Conservation (phyloP, 1,284 basidiomycete genomes). For the Cronartium ribicola region DNA sequence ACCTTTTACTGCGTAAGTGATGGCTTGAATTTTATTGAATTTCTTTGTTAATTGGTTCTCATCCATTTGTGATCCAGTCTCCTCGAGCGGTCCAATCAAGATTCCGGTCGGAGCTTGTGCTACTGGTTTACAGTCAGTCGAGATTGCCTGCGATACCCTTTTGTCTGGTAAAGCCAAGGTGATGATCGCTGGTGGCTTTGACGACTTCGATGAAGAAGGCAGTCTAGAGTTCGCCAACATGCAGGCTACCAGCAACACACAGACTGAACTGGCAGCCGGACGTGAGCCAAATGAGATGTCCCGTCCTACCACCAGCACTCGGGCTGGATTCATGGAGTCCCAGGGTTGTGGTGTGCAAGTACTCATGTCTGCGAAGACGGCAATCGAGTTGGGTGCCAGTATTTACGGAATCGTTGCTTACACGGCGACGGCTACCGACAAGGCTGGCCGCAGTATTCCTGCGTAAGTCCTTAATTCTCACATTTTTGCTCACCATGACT, state of each 20-base stretch:
- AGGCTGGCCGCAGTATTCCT: constrained; percentile 53
- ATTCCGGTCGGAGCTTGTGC: constrained; percentile 98
- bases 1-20: constrained; percentile 64
- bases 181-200: constrained; percentile 98
- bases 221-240: constrained; percentile 71
- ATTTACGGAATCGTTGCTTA: constrained; percentile 91
- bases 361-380: constrained; percentile 92
- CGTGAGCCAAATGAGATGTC: constrained; percentile 99
- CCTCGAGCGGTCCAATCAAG: constrained; percentile 93
- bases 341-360: constrained; percentile 96
- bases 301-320: constrained; percentile 89
- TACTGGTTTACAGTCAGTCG: constrained; percentile 92
- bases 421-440: constrained; percentile 78
- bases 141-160: constrained; percentile 95
- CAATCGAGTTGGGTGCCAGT: constrained; percentile 85
- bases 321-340: constrained; percentile 85
- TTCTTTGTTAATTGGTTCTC: not conserved
- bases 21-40: not conserved
- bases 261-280: constrained; percentile 95
- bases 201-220: constrained; percentile 82
- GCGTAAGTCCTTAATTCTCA: constrained; percentile 27
- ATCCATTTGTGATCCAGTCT: constrained; percentile 55
- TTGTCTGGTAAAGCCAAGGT: constrained; percentile 94
- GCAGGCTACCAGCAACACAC: constrained; percentile 96
- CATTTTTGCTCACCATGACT: constrained; percentile 7